These are phyloP conservation scores for Mortierella sp. DNA, from an alignment of 371 early-diverging fungal species.

Conservation along the genomic window DNA sequence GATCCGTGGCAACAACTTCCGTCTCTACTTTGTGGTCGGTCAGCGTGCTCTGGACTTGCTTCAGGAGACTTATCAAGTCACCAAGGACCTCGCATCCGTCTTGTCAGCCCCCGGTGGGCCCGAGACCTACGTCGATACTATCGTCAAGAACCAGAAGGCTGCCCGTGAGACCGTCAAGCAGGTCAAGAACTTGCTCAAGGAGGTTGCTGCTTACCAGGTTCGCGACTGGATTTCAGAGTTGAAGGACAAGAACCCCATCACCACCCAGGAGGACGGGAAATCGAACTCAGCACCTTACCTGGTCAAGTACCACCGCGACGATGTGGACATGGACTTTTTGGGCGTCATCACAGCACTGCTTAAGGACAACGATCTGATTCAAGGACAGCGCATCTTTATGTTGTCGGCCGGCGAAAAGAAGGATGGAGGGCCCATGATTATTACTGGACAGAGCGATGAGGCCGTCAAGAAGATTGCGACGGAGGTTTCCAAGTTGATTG, in stretches of 20 bases:
- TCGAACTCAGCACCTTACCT: slow-evolving; percentile 18
- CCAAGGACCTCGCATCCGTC: slow-evolving; percentile 64
- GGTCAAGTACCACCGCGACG: slow-evolving; percentile 66
- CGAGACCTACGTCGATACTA: slow-evolving; percentile 72
- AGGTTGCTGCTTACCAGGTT: slow-evolving; percentile 64
- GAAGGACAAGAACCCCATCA: slow-evolving; percentile 31
- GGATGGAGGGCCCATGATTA: slow-evolving; percentile 68
- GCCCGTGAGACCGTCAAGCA: slow-evolving; percentile 59
- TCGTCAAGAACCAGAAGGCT: slow-evolving; percentile 62
- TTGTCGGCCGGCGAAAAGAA: slow-evolving; percentile 66
- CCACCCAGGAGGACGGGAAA: neutral
- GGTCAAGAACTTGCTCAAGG: slow-evolving; percentile 63
- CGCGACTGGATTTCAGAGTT: slow-evolving; percentile 58
- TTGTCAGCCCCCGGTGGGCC: slow-evolving; percentile 69
- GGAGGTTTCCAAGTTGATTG: slow-evolving; percentile 49
- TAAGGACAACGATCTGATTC: slow-evolving; percentile 58
- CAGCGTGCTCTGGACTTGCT: slow-evolving; percentile 69
- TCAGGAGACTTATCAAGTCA: slow-evolving; percentile 62
- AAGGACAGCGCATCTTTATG: slow-evolving; percentile 56
- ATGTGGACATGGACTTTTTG: slow-evolving; percentile 74
- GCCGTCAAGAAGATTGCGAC: slow-evolving; percentile 64
- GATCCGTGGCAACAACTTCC: slow-evolving; percentile 77
- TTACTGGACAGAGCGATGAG: slow-evolving; percentile 62
- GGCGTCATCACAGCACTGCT: slow-evolving; percentile 51
- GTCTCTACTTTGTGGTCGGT: slow-evolving; percentile 78